phyloP scores from a whole-genome alignment of 2,329 filamentous ascomycete species.

The Ramularia endophylla region DNA sequence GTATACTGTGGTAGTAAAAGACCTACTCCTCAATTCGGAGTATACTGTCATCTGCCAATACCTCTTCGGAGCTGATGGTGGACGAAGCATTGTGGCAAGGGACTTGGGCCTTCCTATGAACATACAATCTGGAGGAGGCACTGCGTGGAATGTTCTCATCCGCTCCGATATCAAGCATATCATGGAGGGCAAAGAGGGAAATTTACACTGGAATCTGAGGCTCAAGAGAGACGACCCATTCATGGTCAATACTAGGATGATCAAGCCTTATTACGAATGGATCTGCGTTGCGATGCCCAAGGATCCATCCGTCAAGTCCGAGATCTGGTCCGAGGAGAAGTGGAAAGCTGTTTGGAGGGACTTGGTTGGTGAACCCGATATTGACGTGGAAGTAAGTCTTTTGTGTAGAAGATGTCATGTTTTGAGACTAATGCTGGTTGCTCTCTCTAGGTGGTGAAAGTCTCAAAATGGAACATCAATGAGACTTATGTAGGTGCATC shows the following conservation, averaged over 20 bases:
- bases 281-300: conserved; percentile 26
- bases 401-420: too few species aligned
- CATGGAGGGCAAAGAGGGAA: conserved; percentile 44
- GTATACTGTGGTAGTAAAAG: too few species aligned
- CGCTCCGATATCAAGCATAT: conserved; percentile 45
- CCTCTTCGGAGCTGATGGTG: conserved; percentile 52
- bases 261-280: conserved; percentile 57
- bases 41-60: conserved; percentile 46
- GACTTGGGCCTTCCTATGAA: conserved; percentile 40
- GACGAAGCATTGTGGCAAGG: conserved; percentile 37
- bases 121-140: conserved; percentile 31
- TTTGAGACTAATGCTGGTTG: too few species aligned
- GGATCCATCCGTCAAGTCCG: too few species aligned
- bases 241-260: conserved; percentile 41
- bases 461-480: too few species aligned
- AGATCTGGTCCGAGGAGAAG: too few species aligned
- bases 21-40: too few species aligned
- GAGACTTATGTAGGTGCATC: too few species aligned
- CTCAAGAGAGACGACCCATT: conserved; percentile 1
- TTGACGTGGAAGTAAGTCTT: too few species aligned
- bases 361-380: too few species aligned
- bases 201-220: conserved; percentile 50
- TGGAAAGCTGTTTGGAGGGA: too few species aligned
- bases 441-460: too few species aligned
- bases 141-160: conserved; percentile 43